phyloP scores from a whole-genome alignment of 2,329 filamentous ascomycete genomes.

The Colletotrichum coccodes region DNA sequence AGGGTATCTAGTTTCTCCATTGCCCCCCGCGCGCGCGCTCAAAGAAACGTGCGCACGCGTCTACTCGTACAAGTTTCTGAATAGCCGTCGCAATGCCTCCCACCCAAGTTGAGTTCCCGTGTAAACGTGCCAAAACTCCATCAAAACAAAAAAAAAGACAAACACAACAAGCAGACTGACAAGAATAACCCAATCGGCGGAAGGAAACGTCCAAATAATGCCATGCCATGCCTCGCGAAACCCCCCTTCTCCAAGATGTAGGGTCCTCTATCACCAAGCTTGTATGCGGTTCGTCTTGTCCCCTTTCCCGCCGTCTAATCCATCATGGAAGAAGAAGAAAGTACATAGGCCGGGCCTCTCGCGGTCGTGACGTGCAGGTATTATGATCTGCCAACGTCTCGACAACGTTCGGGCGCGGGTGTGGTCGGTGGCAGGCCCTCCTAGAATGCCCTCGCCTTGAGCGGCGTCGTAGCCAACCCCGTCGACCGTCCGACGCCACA shows the following conservation, averaged over 20 bases:
- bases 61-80: conserved; percentile 30
- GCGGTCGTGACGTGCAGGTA: not conserved
- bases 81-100: conserved; percentile 24
- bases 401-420: conserved; percentile 3
- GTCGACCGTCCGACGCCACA: conserved; percentile 53
- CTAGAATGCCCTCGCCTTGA: conserved; percentile 48
- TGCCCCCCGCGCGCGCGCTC: conserved; percentile 16
- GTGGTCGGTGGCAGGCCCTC: not conserved
- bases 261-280: not conserved
- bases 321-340: not conserved
- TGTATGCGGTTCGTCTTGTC: not conserved
- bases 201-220: not conserved
- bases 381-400: conserved; percentile 1
- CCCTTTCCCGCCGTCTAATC: not conserved
- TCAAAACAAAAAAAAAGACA: not conserved
- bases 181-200: not conserved
- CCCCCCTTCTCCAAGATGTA: not conserved
- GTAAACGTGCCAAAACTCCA: conserved; percentile 13
- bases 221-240: not conserved
- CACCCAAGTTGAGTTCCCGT: conserved; percentile 7
- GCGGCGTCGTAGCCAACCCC: conserved; percentile 39
- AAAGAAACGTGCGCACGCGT: not conserved
- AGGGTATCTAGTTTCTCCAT: conserved; percentile 29
- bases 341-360: not conserved
- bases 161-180: not conserved